Evolutionary conservation across 2,329 filamentous ascomycete species (phyloP).

Genomic region (Phaeoacremonium minimum): DNA sequence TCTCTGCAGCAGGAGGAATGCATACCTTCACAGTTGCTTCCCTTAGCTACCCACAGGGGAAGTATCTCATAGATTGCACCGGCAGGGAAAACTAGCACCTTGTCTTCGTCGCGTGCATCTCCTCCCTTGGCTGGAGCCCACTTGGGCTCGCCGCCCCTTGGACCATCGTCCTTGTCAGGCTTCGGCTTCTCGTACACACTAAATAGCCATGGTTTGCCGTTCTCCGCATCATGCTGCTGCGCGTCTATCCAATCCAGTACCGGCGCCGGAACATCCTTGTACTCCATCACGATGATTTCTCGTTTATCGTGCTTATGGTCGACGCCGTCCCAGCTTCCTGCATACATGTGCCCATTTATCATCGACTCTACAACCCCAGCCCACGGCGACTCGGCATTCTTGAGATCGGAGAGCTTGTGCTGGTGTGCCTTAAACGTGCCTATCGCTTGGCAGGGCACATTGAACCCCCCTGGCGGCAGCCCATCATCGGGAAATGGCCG

Average conservation of each 20-base stretch:
- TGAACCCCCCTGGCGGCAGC: too few species aligned
- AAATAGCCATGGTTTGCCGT: conserved; percentile 10
- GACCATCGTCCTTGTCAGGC: conserved; percentile 20
- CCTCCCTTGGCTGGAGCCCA: too few species aligned
- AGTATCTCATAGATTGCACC: conserved; percentile 37
- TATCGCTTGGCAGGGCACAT: too few species aligned
- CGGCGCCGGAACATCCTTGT: conserved; percentile 21
- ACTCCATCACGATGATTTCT: conserved; percentile 32
- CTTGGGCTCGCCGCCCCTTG: conserved; percentile 2
- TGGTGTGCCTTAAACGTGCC: too few species aligned
- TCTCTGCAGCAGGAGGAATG: too few species aligned
- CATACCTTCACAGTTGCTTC: conserved; percentile 25
- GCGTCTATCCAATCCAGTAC: conserved; percentile 30
- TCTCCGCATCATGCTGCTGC: conserved; percentile 13
- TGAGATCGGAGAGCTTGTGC: too few species aligned
- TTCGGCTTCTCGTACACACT: conserved; percentile 13
- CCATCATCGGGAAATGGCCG: too few species aligned
- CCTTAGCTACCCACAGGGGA: conserved; percentile 31
- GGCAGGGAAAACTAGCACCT: conserved; percentile 33
- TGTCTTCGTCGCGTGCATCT: too few species aligned
- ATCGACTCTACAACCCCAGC: too few species aligned
- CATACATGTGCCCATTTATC: conserved; percentile 24
- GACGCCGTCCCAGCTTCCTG: conserved; percentile 35
- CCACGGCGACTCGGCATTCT: too few species aligned
- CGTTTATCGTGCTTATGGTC: conserved; percentile 31